Conservation (phyloP, 805 yeast genomes). For the Teunomyces atbi region DNA sequence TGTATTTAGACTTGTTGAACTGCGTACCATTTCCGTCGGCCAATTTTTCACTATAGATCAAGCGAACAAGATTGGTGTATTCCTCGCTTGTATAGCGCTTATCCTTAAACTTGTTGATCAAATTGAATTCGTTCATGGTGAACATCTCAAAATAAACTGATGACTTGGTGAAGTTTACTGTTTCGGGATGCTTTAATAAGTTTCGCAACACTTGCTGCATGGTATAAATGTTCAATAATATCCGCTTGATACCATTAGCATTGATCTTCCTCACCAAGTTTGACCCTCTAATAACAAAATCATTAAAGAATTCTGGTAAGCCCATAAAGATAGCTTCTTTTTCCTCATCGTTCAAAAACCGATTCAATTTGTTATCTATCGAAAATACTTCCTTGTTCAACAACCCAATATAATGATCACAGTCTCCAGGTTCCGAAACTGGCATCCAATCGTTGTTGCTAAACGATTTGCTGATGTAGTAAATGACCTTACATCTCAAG, state of each 20-base stretch:
- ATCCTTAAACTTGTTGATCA: conserved; percentile 38
- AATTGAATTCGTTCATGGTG: conserved; percentile 46
- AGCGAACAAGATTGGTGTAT: conserved; percentile 48
- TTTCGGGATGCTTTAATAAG: conserved; percentile 49
- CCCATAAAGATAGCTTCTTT: conserved; percentile 41
- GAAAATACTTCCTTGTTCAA: conserved; percentile 50
- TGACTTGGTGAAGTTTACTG: conserved; percentile 53
- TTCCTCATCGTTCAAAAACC: conserved; percentile 30
- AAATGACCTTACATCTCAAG: conserved; percentile 51
- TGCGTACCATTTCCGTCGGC: conserved; percentile 37
- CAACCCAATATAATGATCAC: conserved; percentile 52
- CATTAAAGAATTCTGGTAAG: conserved; percentile 50
- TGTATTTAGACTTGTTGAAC: conserved; percentile 38
- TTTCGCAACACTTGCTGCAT: conserved; percentile 68
- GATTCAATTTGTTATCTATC: conserved; percentile 42
- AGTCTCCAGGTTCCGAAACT: conserved; percentile 54
- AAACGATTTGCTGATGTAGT: conserved; percentile 50
- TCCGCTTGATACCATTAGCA: conserved; percentile 55
- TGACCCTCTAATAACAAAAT: conserved; percentile 52
- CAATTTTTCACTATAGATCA: conserved; percentile 48
- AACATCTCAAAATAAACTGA: conserved; percentile 57
- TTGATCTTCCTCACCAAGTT: conserved; percentile 50
- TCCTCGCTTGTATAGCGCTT: conserved; percentile 45
- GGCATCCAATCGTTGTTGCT: conserved; percentile 51
- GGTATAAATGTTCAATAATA: conserved; percentile 60